These are phyloP conservation scores for Penicillium frequentans DNA, from an alignment of 2,329 filamentous ascomycete genomes.

Conservation along the genomic window DNA sequence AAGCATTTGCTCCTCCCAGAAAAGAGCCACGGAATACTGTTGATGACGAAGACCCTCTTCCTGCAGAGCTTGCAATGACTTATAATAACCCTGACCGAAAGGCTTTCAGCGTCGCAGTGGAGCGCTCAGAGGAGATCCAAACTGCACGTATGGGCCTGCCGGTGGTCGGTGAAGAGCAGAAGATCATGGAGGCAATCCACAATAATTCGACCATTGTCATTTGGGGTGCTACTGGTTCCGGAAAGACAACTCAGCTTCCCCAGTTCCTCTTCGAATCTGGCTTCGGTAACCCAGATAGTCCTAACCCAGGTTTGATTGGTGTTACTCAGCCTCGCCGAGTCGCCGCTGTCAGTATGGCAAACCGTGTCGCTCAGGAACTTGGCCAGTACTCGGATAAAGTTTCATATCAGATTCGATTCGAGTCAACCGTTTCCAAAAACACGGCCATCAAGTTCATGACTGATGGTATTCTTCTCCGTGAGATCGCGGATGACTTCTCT, in stretches of 20 bases:
- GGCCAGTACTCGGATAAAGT: slow-evolving; percentile 75
- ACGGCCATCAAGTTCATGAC: slow-evolving; percentile 99
- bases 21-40: slow-evolving; percentile 38
- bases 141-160: slow-evolving; percentile 76
- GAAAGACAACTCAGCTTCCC: slow-evolving; percentile 96
- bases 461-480: slow-evolving; percentile 89
- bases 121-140: slow-evolving; percentile 72
- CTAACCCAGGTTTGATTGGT: slow-evolving; percentile 88
- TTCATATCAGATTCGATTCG: slow-evolving; percentile 93
- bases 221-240: slow-evolving; percentile 92
- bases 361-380: slow-evolving; percentile 83
- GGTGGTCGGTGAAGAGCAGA: slow-evolving; percentile 92
- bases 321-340: slow-evolving; percentile 94
- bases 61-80: slow-evolving; percentile 39
- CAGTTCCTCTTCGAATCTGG: slow-evolving; percentile 95
- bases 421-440: slow-evolving; percentile 74
- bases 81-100: slow-evolving; percentile 59
- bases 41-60: slow-evolving; percentile 41
- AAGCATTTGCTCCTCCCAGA: slow-evolving; percentile 30
- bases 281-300: slow-evolving; percentile 75
- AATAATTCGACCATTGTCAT: slow-evolving; percentile 88
- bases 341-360: slow-evolving; percentile 94
- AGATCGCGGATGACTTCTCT: slow-evolving; percentile 85
- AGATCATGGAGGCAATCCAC: slow-evolving; percentile 96
- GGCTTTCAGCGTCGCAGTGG: slow-evolving; percentile 71